These are phyloP conservation scores for Monilinia fructigena DNA, from an alignment of 2,329 filamentous ascomycete species.

Conservation along the genomic window DNA sequence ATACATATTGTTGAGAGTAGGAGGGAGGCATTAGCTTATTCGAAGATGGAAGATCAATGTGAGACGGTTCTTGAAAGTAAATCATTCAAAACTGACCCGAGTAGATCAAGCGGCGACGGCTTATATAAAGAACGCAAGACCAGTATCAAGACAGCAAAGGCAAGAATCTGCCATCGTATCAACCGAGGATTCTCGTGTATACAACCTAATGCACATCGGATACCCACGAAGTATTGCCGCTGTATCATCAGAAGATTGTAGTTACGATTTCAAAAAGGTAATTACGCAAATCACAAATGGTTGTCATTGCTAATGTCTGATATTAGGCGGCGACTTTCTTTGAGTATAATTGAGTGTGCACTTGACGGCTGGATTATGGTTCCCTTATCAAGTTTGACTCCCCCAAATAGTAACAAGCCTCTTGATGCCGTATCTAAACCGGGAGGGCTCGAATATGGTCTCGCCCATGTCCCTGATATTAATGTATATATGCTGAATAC, in stretches of 20 bases:
- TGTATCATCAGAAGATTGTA: neutral
- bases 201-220: neutral
- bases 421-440: neutral
- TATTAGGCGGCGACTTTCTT: neutral
- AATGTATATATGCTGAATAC: neutral
- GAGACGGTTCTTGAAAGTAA: neutral
- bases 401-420: too few relatives aligned
- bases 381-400: neutral
- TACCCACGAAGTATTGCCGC: neutral
- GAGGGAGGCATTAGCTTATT: neutral
- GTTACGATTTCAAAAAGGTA: conserved; percentile 16
- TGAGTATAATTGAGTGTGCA: neutral
- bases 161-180: neutral
- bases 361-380: neutral
- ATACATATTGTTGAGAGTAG: neutral
- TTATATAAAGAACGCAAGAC: conserved; percentile 24
- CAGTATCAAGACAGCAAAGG: neutral
- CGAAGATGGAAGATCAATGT: conserved; percentile 23
- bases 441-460: neutral
- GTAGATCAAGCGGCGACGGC: conserved; percentile 30
- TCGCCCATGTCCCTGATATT: neutral
- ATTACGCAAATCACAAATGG: neutral
- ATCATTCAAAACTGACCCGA: conserved; percentile 20
- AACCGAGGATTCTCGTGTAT: neutral
- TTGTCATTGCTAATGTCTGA: neutral